These are phyloP conservation scores for Alternaria novae-zelandiae DNA, from an alignment of 2,329 filamentous ascomycete species.

Conservation along the genomic window DNA sequence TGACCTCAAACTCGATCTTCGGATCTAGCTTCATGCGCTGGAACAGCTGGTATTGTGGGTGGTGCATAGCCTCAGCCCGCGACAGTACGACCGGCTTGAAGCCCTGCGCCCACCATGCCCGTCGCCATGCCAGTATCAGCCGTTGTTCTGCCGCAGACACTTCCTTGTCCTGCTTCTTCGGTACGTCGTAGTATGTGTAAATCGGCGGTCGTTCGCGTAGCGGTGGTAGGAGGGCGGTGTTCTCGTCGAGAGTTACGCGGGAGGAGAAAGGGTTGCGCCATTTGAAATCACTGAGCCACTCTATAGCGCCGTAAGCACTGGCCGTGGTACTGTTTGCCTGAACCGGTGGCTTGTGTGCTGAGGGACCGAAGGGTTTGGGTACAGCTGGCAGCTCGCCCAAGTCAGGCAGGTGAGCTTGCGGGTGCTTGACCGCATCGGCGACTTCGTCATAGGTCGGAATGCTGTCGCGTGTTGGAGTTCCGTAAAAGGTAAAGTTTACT, in stretches of 20 bases:
- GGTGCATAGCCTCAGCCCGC: conserved; percentile 79
- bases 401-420: conserved; percentile 37
- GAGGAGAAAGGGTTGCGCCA: conserved; percentile 92
- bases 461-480: conserved; percentile 39
- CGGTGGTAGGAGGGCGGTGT: conserved; percentile 81
- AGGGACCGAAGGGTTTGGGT: conserved; percentile 71
- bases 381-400: conserved; percentile 42
- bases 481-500: conserved; percentile 48
- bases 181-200: conserved; percentile 89
- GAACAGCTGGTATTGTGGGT: conserved; percentile 76
- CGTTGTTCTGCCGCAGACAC: conserved; percentile 76
- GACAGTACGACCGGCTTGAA: conserved; percentile 85
- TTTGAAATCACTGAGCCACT: conserved; percentile 88
- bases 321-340: conserved; percentile 77
- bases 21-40: conserved; percentile 55
- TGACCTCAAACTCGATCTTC: conserved; percentile 63
- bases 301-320: conserved; percentile 65
- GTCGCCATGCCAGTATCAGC: conserved; percentile 83
- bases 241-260: conserved; percentile 78
- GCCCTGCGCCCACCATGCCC: conserved; percentile 94
- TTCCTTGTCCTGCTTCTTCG: conserved; percentile 66
- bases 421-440: conserved; percentile 49
- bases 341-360: conserved; percentile 74
- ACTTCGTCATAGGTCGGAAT: conserved; percentile 47
- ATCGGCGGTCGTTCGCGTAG: conserved; percentile 72